A percentile compares a stretch with the other conserved stretches of the same genome.
Conservation (phyloP, 2,329 filamentous ascomycete genomes). For the Leptographium galeiforme region DNA sequence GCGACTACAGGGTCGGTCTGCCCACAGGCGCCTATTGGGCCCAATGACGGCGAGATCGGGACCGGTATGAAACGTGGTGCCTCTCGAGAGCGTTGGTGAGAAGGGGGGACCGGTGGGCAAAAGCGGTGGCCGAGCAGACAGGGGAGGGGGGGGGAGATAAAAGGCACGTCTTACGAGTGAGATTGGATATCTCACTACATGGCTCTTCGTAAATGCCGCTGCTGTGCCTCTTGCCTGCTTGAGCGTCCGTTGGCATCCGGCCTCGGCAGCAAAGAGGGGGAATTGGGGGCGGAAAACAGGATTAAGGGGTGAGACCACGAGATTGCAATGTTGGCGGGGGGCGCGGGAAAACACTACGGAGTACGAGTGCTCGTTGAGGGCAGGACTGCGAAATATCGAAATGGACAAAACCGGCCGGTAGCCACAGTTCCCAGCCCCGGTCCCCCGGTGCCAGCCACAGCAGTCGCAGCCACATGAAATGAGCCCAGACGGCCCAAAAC, state of each 20-base stretch:
- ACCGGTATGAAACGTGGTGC: too few species aligned
- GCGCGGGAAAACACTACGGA: too few species aligned
- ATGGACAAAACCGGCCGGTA: too few species aligned
- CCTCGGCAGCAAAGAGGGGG: background rate
- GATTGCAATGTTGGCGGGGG: too few species aligned
- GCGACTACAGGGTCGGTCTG: too few species aligned
- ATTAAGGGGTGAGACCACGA: background rate
- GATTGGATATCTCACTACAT: background rate
- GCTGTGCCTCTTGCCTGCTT: background rate
- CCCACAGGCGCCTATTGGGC: background rate
- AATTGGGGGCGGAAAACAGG: background rate
- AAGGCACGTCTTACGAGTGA: background rate
- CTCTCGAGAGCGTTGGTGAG: background rate
- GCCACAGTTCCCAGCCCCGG: too few species aligned
- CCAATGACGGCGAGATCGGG: background rate
- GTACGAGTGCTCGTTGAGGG: too few species aligned
- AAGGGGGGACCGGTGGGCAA: background rate
- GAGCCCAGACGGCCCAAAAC: too few species aligned
- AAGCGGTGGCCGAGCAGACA: background rate
- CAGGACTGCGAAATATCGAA: too few species aligned
- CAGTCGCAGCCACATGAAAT: too few species aligned
- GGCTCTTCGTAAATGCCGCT: background rate
- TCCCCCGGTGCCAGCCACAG: too few species aligned
- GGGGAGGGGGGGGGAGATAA: background rate
- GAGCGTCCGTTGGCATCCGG: too few species aligned